Evolutionary conservation across 2,329 filamentous ascomycete species (phyloP), one percentile per base, ranked within the genome.

Genomic region (Neonectria punicea): DNA sequence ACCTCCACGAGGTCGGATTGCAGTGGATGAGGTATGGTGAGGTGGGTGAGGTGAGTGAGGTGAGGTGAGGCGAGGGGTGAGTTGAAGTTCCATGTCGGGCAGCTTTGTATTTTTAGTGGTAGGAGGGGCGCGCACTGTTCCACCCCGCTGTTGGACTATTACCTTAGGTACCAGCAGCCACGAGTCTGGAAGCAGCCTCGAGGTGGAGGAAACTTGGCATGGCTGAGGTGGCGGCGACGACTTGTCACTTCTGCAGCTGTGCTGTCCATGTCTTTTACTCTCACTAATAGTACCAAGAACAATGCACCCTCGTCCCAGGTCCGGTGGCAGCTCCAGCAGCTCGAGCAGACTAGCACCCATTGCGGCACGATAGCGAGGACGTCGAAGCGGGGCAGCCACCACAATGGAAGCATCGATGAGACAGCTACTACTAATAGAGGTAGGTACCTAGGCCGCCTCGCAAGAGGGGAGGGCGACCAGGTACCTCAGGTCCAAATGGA

Each of bases 151-250:
- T 58, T 54, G 6, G 30, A 30, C 30, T 6, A 6, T 25, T 6
- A 54, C 61, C 49, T 58, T 36, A 44, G 55, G 16, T 25, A 25
- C 61, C 41, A 63, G 53, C 58, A 61, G 54, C 61, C 5, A 22
- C 10, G 36, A 58, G 39, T 43, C 20, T 49, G 44, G 47, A 18
- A 18, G 14, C 9, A 50, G 25, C 25, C 4, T 16, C 25, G 20
- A 49, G 16, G 36, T 39, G 36, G 36, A 39, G 36, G 36, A 13
- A 39, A 39, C 36, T 39, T 5, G 14, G 36, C 14, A 39, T 39
- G 36, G 36, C 36, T 39, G 36, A 39, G 36, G 36, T 39, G 36
- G 36, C 14, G 36, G 36, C 14, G 36, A 39, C 14, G 36, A 39
- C 36, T 30, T 30, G 30, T 30, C 30, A 30, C 30, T 16, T 39